Percentiles rank a stretch among this genome's conserved stretches.
Evolutionary conservation across 805 yeast genomes (phyloP).

Genomic region (Candida verbasci): DNA sequence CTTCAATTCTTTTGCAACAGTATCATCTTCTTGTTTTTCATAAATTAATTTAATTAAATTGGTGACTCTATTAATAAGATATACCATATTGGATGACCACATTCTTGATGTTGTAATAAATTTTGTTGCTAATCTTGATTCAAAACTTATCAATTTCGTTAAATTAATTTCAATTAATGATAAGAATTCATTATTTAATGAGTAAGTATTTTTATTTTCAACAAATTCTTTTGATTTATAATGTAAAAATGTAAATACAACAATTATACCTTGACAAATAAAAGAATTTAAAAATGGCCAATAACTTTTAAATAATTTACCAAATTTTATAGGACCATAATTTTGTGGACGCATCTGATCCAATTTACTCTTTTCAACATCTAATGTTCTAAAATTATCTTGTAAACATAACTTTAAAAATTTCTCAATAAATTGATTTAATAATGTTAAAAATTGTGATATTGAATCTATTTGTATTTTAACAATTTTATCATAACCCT

Average conservation of each 20-base stretch:
- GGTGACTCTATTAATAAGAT: conserved; percentile 26
- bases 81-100: conserved; percentile 33
- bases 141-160: conserved; percentile 19
- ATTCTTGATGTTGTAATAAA: conserved; percentile 16
- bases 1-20: conserved; percentile 1
- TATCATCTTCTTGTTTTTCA: conserved; percentile 13
- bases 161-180: conserved; percentile 19
- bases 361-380: not conserved
- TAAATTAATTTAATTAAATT: conserved; percentile 23
- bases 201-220: conserved; percentile 6
- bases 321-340: conserved; percentile 16
- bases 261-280: conserved; percentile 49
- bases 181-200: conserved; percentile 15
- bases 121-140: conserved; percentile 17
- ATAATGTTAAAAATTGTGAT: conserved; percentile 31
- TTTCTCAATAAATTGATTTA: conserved; percentile 26
- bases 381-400: not conserved
- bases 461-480: conserved; percentile 36
- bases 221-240: conserved; percentile 26
- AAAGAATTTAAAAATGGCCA: conserved; percentile 48
- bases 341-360: not conserved
- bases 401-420: conserved; percentile 17
- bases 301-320: conserved; percentile 31
- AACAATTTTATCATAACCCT: conserved; percentile 29
- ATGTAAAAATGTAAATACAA: conserved; percentile 45